A percentile compares a stretch with the other conserved stretches of the same genome.
Evolutionary conservation across 2,329 filamentous ascomycete species (phyloP).

Genomic region (Akanthomyces uredinophilus): DNA sequence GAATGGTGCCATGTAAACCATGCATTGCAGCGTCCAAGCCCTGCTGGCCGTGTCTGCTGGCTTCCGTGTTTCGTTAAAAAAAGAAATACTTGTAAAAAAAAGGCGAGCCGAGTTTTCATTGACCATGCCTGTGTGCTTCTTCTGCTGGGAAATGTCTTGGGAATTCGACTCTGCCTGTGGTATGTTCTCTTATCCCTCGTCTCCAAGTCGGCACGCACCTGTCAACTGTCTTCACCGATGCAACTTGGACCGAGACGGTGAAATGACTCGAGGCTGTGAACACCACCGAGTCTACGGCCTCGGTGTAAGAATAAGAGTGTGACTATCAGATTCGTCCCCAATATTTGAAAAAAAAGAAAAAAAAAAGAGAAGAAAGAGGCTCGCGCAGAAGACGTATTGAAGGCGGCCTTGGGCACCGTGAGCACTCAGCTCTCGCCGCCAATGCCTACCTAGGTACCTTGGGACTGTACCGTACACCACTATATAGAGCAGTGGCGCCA

Average conservation of each 20-base stretch:
- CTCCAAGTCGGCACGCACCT: not conserved
- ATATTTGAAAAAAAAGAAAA: too few relatives aligned
- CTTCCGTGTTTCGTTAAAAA: not conserved
- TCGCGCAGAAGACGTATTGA: too few relatives aligned
- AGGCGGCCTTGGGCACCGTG: too few relatives aligned
- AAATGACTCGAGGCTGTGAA: not conserved
- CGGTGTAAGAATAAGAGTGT: too few relatives aligned
- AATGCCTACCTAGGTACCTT: too few relatives aligned
- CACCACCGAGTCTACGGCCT: too few relatives aligned
- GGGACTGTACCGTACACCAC: too few relatives aligned
- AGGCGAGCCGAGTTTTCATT: not conserved
- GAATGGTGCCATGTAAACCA: constrained; percentile 5
- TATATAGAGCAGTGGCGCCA: too few relatives aligned
- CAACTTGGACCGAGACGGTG: not conserved
- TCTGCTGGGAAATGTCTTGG: not conserved
- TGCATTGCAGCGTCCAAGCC: not conserved
- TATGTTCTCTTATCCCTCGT: not conserved
- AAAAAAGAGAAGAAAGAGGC: too few relatives aligned
- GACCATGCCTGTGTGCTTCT: not conserved
- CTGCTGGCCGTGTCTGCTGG: not conserved
- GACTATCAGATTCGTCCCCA: too few relatives aligned
- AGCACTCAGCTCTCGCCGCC: too few relatives aligned
- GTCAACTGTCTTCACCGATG: not conserved
- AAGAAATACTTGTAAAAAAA: not conserved
- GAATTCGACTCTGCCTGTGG: not conserved